Evolutionary conservation across 192 early-diverging fungal species (phyloP).

Genomic region (Neocallimastix lanati): DNA sequence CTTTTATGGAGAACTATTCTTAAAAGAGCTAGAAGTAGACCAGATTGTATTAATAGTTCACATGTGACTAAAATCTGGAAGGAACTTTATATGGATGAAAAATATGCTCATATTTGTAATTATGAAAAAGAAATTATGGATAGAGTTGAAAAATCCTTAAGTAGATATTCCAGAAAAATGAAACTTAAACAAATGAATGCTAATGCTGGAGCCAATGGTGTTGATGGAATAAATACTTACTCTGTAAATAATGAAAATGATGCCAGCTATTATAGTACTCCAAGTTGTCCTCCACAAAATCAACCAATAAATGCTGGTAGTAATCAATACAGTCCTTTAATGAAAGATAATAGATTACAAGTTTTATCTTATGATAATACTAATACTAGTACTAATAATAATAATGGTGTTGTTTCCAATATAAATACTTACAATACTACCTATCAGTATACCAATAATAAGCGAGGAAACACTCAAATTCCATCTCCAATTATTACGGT

Average conservation of each 20-base stretch:
- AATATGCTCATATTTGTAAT: not conserved
- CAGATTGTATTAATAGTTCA: not conserved
- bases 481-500: not conserved
- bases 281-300: not conserved
- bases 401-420: not conserved
- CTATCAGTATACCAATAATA: not conserved
- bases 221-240: no score
- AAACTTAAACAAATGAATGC: not conserved
- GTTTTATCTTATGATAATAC: not conserved
- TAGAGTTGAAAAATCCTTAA: not conserved
- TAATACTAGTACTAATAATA: not conserved
- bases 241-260: not conserved
- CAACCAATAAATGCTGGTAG: not conserved
- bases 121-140: not conserved
- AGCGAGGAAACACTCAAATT: not conserved
- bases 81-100: not conserved
- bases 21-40: not conserved
- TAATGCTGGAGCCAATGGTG: no score
- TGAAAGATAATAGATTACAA: not conserved
- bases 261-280: not conserved
- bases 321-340: not conserved
- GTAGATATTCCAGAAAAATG: not conserved
- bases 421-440: not conserved
- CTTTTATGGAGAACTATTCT: not conserved
- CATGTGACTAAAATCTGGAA: not conserved